Evolutionary conservation across 2,329 filamentous ascomycete species (phyloP).

Genomic region (Periconia macrospinosa): DNA sequence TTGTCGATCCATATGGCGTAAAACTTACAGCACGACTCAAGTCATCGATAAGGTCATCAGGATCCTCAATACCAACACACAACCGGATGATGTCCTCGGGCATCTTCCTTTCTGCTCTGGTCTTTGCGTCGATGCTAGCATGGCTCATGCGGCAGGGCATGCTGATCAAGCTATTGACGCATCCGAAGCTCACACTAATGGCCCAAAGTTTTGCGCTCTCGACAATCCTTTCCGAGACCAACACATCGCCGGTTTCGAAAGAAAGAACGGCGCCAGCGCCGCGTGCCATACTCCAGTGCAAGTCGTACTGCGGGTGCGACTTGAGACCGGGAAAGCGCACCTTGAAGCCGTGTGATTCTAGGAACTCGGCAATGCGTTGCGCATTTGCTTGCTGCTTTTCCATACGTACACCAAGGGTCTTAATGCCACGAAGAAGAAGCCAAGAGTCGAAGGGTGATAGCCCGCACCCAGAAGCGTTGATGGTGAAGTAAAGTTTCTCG

Average conservation of each 20-base stretch:
- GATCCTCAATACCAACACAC: slow-evolving; percentile 95
- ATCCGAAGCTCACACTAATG: slow-evolving; percentile 96
- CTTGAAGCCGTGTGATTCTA: slow-evolving; percentile 88
- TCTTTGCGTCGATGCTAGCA: slow-evolving; percentile 96
- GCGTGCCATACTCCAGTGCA: slow-evolving; percentile 94
- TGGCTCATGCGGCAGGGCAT: slow-evolving; percentile 99
- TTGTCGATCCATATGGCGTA: not conserved
- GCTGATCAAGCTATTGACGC: slow-evolving; percentile 97
- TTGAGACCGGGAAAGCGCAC: slow-evolving; percentile 93
- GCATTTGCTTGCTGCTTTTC: slow-evolving; percentile 97
- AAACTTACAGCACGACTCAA: slow-evolving; percentile 81
- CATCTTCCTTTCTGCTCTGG: slow-evolving; percentile 69
- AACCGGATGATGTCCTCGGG: slow-evolving; percentile 95
- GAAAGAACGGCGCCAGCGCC: slow-evolving; percentile 92
- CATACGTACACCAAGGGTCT: slow-evolving; percentile 97
- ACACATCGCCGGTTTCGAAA: slow-evolving; percentile 89
- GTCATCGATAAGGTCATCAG: slow-evolving; percentile 89
- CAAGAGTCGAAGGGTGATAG: slow-evolving; percentile 95
- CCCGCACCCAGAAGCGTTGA: slow-evolving; percentile 94
- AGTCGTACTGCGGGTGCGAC: slow-evolving; percentile 92
- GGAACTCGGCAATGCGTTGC: slow-evolving; percentile 85
- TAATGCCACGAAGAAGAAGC: slow-evolving; percentile 91
- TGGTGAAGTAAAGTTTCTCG: slow-evolving; percentile 92
- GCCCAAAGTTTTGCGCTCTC: slow-evolving; percentile 90
- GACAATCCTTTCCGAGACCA: slow-evolving; percentile 86